Conservation (phyloP, 2,329 filamentous ascomycete species). For the Penicillium verrucosum region DNA sequence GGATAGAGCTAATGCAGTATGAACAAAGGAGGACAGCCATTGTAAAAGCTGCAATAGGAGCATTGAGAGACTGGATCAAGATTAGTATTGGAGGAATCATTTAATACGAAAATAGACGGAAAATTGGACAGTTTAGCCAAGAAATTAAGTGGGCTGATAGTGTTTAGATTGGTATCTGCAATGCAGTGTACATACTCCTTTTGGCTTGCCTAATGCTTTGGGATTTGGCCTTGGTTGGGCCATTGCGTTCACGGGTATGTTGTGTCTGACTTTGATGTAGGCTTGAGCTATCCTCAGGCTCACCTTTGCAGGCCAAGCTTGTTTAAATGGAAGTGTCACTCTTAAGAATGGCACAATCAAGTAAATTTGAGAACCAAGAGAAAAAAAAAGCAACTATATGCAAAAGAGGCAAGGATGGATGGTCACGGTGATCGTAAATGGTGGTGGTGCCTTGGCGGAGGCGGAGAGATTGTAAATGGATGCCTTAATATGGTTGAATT, state of each 20-base stretch:
- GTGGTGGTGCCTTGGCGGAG: no score
- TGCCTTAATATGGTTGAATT: no score
- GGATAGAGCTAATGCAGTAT: slow-evolving; percentile 64
- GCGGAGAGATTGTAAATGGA: no score
- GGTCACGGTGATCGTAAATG: no score
- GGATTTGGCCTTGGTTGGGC: slow-evolving; percentile 11
- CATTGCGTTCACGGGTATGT: slow-evolving; percentile 5
- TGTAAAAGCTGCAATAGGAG: slow-evolving; percentile 60
- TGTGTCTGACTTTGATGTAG: neutral
- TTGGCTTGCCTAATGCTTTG: slow-evolving; percentile 18
- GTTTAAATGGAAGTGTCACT: neutral
- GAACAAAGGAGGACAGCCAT: slow-evolving; percentile 59
- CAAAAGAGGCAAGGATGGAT: neutral
- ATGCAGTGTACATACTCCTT: slow-evolving; percentile 16
- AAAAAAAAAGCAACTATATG: neutral
- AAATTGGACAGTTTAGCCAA: neutral
- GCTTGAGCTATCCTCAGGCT: neutral
- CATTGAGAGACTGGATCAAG: slow-evolving; percentile 49
- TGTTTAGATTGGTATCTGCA: neutral
- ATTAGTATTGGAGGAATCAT: neutral
- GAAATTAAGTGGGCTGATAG: neutral
- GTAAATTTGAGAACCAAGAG: no score
- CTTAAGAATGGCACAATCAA: neutral
- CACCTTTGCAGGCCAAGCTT: neutral
- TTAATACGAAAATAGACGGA: neutral